Conservation (phyloP, 495 filamentous ascomycete species). For the Immersiella caudata region DNA sequence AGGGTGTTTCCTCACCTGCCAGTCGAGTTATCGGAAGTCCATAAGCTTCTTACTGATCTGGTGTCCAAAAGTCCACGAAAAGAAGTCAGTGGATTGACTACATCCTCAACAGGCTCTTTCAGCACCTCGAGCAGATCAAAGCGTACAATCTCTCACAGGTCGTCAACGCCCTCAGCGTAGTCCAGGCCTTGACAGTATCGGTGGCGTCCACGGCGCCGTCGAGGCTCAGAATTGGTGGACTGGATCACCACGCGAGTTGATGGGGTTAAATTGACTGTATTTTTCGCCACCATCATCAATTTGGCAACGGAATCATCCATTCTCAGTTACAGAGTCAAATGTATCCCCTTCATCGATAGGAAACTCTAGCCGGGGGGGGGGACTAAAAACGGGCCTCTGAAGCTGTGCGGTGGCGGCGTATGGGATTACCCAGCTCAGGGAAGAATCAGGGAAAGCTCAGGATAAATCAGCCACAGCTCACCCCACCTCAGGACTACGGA, state of each 20-base stretch:
- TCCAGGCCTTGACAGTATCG: slow-evolving; percentile 16
- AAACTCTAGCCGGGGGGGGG: too few relatives aligned
- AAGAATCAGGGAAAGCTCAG: too few relatives aligned
- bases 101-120: slow-evolving; percentile 16
- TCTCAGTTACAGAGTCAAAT: too few relatives aligned
- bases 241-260: slow-evolving; percentile 13
- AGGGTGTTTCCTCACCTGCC: slow-evolving; percentile 13
- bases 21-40: slow-evolving; percentile 14
- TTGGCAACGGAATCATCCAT: too few relatives aligned
- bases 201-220: slow-evolving; percentile 11
- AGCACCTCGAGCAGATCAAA: slow-evolving; percentile 14
- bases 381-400: too few relatives aligned
- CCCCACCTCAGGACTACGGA: too few relatives aligned
- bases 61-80: slow-evolving; percentile 14
- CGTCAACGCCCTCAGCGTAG: slow-evolving; percentile 10
- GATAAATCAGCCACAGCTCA: too few relatives aligned
- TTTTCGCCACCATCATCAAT: too few relatives aligned
- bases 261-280: too few relatives aligned
- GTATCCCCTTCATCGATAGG: too few relatives aligned
- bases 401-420: too few relatives aligned
- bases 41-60: slow-evolving; percentile 14
- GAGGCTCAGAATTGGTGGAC: slow-evolving; percentile 14
- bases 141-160: slow-evolving; percentile 16
- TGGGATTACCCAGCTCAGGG: too few relatives aligned
- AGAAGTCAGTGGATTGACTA: slow-evolving; percentile 13